Conservation (phyloP, 176 grass and related monocot species). For the Rhynchospora tenuis region DNA sequence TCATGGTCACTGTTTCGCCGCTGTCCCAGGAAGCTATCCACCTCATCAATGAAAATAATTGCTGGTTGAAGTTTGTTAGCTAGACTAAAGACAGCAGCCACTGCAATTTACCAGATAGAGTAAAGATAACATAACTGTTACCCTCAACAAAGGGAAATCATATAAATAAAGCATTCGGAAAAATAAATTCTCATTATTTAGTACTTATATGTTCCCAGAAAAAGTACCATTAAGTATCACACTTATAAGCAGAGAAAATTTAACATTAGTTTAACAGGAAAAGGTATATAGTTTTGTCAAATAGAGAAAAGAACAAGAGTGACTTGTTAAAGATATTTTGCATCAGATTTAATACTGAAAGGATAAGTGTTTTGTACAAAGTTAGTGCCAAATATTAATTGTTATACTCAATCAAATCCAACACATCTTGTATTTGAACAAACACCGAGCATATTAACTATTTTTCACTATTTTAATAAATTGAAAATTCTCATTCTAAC, state of each 20-base stretch:
- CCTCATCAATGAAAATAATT: constrained; percentile 98
- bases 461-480: not conserved
- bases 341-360: not conserved
- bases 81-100: constrained; percentile 86
- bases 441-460: not conserved
- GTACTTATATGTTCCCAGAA: not conserved
- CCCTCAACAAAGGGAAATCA: not conserved
- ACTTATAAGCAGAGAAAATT: not conserved
- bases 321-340: not conserved
- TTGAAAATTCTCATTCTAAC: not conserved
- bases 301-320: not conserved
- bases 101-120: constrained; percentile 30
- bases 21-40: constrained; percentile 93
- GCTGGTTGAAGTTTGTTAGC: constrained; percentile 90
- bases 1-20: constrained; percentile 75
- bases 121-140: constrained; percentile 18
- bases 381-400: not conserved
- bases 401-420: not conserved
- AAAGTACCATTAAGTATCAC: not conserved
- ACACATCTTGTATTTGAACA: not conserved
- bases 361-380: not conserved
- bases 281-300: not conserved
- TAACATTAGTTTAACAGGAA: not conserved
- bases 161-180: not conserved
- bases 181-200: not conserved